Evolutionary conservation across 306 rosid genomes (phyloP), one percentile per base, ranked within the genome.

Genomic region (Gleditsia sinensis): DNA sequence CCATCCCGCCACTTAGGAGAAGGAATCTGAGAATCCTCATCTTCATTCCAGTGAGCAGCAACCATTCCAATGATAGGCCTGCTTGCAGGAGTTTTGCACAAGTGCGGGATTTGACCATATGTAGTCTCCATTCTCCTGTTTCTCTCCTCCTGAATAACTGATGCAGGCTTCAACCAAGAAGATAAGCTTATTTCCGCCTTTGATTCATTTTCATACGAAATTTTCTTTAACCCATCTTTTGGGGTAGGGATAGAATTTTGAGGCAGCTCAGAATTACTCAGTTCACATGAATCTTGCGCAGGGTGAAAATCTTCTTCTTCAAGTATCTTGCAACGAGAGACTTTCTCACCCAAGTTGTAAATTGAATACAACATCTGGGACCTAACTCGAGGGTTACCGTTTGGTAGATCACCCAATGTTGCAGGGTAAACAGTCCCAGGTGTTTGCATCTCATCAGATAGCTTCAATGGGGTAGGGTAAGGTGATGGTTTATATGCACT

Each of bases 61-160:
- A 94, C 97, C 81, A 87, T 80, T 59, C 98, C 98, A 64, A 94
- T 88, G 71, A 94, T 89, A 33, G 96, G 96, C 78, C 96, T 91
- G 27, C 89, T 96, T 43, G 81, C 84, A 28, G 91, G 91, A 72
- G 85, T 82, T 81, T 79, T 84, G 50, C 85, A 81, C 43, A 37
- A 65, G 53, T 51, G 69, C 25, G 77, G 69, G 37, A 42, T 58
- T 60, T 72, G 78, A 53, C 70, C 24, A 57, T 77, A 27, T 59
- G 40, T 79, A 50, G 54, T 71, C 70, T 80, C 82, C 72, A 80
- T 80, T 67, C 66, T 82, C 50, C 72, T 67, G 59, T 68, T 69
- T 53, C 80, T 81, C 55, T 80, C 83, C 78, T 87, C 91, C 58
- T 67, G 71, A 74, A 66, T 75, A 17, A 77, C 39, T 24, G 85